Base-by-base conservation (phyloP, 2,329 filamentous ascomycete genomes). In the Alternaria viburni region DNA sequence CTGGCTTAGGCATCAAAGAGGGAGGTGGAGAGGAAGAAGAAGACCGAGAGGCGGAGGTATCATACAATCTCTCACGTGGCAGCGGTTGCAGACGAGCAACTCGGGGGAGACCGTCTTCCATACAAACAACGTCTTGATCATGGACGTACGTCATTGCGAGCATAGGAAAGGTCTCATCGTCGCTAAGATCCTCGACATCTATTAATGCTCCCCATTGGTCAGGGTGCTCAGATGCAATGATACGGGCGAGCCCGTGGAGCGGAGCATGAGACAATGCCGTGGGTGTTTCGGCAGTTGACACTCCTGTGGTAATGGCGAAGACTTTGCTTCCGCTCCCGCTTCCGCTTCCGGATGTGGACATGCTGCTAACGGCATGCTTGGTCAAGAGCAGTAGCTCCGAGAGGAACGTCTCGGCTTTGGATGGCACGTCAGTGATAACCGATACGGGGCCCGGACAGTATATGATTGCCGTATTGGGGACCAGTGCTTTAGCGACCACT, bases 201-300 rank as follows among this genome's bases (percentile, higher is more conserved):
- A 68, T 63, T n/a, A 68, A 59, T 81, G 80, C 78, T 17, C 81
- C 80, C 67, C 75, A 82, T 11, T 72, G 51, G 15, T 82, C 78
- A 2, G 79, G 69, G 25, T 82, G 76, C 67, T 83, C 82, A 2
- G 72, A 72, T 8, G 79, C 77, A 57, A 41, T 41, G 81, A 75
- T 57, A 83, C 78, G 28, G 81, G 76, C 7, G 66, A 66, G 6
- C 2, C 36, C 36, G n/a, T 41, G 36, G 36, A 41, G 36, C 36
- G 36, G 36, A 41, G 36, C 36, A 41, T 41, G 36, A 17, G 36
- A 41, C 9, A 41, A 5, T 1, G 36, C 15, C 36, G 36, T 41
- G 36, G 15, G 36, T 41, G 36, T 41, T 3, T 17, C 36, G 1
- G 36, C 36, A 41, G 8, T 41, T 41, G 36, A 41, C 36, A 41